Evolutionary conservation across 106 monocot genomes (phyloP).

Genomic region (Hemerocallis citrina): DNA sequence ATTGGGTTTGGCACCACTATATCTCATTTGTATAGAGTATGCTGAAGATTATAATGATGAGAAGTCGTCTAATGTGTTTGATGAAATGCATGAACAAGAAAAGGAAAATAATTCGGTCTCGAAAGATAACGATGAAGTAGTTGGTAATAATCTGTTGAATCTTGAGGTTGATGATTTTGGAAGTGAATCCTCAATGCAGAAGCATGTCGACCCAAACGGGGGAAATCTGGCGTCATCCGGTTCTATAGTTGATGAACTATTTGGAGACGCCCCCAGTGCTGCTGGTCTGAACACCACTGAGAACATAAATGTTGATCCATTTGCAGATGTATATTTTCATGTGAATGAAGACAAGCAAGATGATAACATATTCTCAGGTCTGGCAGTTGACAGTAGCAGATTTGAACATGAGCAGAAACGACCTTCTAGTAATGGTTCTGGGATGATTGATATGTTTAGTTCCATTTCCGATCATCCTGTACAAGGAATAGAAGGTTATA

Average conservation of each 20-base stretch:
- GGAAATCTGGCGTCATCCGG: slow-evolving; percentile 16
- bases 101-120: too few relatives aligned
- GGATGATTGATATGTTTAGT: slow-evolving; percentile 56
- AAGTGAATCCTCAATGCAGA: slow-evolving; percentile 21
- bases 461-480: slow-evolving; percentile 16
- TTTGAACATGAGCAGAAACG: slow-evolving; percentile 5
- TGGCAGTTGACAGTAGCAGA: slow-evolving; percentile 56
- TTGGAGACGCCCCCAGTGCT: slow-evolving; percentile 27
- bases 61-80: too few relatives aligned
- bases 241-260: slow-evolving; percentile 69
- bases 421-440: slow-evolving; percentile 15
- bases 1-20: too few relatives aligned
- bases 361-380: slow-evolving; percentile 72
- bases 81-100: too few relatives aligned
- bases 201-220: slow-evolving; percentile 12
- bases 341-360: slow-evolving; percentile 31
- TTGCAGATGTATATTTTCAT: slow-evolving; percentile 96
- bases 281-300: slow-evolving; percentile 12
- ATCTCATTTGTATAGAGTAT: too few relatives aligned
- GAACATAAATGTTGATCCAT: slow-evolving; percentile 61
- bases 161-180: slow-evolving; percentile 31
- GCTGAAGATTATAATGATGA: too few relatives aligned
- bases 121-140: too few relatives aligned
- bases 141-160: too few relatives aligned
- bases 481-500: slow-evolving; percentile 9